Evolutionary conservation across 306 rosid species (phyloP).

Genomic region (Ammopiptanthus mongolicus): DNA sequence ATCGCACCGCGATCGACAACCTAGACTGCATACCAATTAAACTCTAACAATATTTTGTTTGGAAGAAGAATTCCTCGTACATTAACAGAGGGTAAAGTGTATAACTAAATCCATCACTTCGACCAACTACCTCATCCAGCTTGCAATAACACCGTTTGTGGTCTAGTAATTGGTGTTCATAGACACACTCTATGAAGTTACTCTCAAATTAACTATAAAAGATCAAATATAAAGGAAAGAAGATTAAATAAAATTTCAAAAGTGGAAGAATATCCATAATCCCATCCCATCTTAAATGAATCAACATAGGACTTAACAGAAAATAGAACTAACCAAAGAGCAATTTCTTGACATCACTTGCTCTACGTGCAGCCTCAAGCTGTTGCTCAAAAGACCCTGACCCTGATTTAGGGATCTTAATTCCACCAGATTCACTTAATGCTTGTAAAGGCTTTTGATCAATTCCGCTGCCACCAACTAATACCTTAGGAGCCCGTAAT

Average conservation of each 20-base stretch:
- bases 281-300: background rate
- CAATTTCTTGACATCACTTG: conserved; percentile 78
- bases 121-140: background rate
- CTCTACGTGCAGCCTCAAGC: conserved; percentile 94
- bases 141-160: too few relatives aligned
- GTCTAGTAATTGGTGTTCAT: too few relatives aligned
- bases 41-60: background rate
- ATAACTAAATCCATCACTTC: background rate
- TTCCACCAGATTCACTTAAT: conserved; percentile 38
- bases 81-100: background rate
- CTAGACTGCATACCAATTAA: too few relatives aligned
- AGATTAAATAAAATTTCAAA: background rate
- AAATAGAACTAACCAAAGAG: conserved; percentile 73
- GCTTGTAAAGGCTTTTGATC: conserved; percentile 33
- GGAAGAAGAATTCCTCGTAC: background rate
- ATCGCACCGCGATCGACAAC: too few relatives aligned
- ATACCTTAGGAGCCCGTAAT: conserved; percentile 38
- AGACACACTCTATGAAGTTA: background rate
- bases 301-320: background rate
- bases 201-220: background rate
- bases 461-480: conserved; percentile 20
- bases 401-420: conserved; percentile 30
- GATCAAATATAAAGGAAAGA: background rate
- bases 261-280: background rate
- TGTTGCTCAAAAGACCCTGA: conserved; percentile 79